These are phyloP conservation scores for Prunus salicina DNA, from an alignment of 306 rosid genomes.

Conservation along the genomic window DNA sequence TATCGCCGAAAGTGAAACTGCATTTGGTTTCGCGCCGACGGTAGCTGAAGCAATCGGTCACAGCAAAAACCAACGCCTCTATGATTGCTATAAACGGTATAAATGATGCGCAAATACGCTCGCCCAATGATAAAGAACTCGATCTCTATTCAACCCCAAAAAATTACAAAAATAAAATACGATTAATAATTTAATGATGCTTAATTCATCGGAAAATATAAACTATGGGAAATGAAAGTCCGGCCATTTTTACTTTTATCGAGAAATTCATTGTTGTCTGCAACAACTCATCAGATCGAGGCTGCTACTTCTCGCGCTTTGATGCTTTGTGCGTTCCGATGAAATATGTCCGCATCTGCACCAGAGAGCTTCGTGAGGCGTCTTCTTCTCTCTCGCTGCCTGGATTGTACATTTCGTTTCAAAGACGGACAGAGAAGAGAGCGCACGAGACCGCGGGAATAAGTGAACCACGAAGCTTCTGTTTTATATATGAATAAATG, in stretches of 20 bases:
- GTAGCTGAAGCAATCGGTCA: constrained; percentile 43
- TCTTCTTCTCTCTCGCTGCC: neutral
- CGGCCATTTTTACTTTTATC: neutral
- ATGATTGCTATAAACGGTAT: constrained; percentile 41
- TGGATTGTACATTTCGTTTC: neutral
- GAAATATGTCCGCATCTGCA: neutral
- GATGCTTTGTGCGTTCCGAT: neutral
- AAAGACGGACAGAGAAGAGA: neutral
- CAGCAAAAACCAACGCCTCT: constrained; percentile 41
- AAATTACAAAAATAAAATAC: neutral
- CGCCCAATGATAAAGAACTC: constrained; percentile 40
- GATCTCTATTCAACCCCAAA: constrained; percentile 33
- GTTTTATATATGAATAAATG: neutral
- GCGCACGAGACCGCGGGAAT: neutral
- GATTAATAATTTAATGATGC: neutral
- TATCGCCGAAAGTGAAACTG: constrained; percentile 17
- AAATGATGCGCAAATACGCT: constrained; percentile 45
- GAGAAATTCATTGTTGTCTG: constrained; percentile 23
- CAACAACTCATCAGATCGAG: constrained; percentile 5
- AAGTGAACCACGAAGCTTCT: neutral
- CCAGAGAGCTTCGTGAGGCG: neutral
- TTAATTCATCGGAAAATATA: neutral
- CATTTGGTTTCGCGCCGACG: constrained; percentile 18
- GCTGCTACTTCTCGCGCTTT: neutral
- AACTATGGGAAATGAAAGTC: neutral